Evolutionary conservation across 768 basidiomycete species (phyloP), one percentile per base, ranked within the genome.

Genomic region (Rhodosporidiobolus sp.): DNA sequence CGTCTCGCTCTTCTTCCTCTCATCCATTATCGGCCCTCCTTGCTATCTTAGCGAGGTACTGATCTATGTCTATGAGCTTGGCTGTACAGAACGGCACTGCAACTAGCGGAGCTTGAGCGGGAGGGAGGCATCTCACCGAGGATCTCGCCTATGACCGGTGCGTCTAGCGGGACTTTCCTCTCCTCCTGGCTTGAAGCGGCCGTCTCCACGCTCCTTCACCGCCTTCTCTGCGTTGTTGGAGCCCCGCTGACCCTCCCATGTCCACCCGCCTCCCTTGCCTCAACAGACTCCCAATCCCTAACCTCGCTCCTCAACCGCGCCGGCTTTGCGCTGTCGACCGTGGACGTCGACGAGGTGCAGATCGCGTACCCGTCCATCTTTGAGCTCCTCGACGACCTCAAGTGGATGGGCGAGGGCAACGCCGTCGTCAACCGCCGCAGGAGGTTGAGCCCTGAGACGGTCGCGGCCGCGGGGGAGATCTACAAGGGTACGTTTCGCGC

Each of bases 71-170:
- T 4, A 28, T 9, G 28, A 35, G 2, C n/a, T 57, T 10, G 6
- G 16, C 0, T 14, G 8, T 10, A 10, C 76, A 92, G 95, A 77
- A 94, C 96, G 49, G 86, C 94, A 8, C 84, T 99, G 35, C 96
- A 98, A 78, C 85, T 99, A 0, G 95, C 96, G 14, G 91, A 98
- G 83, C 83, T 89, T 30, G 95, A 99, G 78, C 87, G 94, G 16
- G 89, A 95, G 80, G 96, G 96, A 12, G 96, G 96, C 1, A 90
- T 99, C 65, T 94, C 94, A n/a, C 94, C 94, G 11, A 90, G 92
- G 68, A 82, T 99, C 48, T 98, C 95, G 1, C 96, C 96, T 1
- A 98, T 99, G 96, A 94, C 94, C 72, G 91, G 94, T 93, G 68
- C 43, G 85, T 32, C 38, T 17, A 4, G 22, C 26, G 26, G 38